Base-by-base conservation (phyloP, 139 green algal genomes). In the Tetradesmus obliquus region DNA sequence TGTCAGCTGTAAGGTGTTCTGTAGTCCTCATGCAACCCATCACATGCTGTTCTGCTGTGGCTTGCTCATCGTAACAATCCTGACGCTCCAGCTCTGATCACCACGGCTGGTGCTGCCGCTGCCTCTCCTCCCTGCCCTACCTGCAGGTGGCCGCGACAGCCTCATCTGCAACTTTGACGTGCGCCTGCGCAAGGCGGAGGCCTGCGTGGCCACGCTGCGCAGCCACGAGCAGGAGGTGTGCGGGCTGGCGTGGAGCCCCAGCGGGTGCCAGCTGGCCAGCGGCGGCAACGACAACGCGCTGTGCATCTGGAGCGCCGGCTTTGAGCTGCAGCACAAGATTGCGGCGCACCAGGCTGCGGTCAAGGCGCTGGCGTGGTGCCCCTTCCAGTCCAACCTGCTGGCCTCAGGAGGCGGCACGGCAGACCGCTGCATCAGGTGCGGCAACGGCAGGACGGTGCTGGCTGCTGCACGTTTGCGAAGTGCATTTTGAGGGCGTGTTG, bases 121-220 rank as follows among this genome's bases (percentile, higher is more conserved):
- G 66, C 66, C 60, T 22, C 60, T 13, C 66, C 32, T 45, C 32
- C 32, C 32, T 45, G 32, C 32, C 32, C 32, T 45, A 45, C 17
- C 66, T 87, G 82, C 82, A 87, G 82, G 97, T 85, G 95, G 96
- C 69, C 93, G 97, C 51, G 98, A 99, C 95, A 96, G 87, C 74
- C 88, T 95, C 62, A 97, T 99, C 93, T 91, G 98, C 76, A 98
- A 98, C 93, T 98, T 99, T 94, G 98, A 99, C 92, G 98, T 99
- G 87, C 95, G 97, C 82, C 95, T 95, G 87, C 93, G 93, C 9
- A 88, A 94, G 15, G 91, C 95, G 80, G 93, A 96, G 93, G 95
- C 95, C 17, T 95, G 93, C 60, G 93, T 96, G 45, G 91, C 95
- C 1, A 76, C 22, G 22, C 53, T 96, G 9, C 24, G 15, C 13